Evolutionary conservation across 495 filamentous ascomycete genomes (phyloP).

Genomic region (Aspergillus taichungensis): DNA sequence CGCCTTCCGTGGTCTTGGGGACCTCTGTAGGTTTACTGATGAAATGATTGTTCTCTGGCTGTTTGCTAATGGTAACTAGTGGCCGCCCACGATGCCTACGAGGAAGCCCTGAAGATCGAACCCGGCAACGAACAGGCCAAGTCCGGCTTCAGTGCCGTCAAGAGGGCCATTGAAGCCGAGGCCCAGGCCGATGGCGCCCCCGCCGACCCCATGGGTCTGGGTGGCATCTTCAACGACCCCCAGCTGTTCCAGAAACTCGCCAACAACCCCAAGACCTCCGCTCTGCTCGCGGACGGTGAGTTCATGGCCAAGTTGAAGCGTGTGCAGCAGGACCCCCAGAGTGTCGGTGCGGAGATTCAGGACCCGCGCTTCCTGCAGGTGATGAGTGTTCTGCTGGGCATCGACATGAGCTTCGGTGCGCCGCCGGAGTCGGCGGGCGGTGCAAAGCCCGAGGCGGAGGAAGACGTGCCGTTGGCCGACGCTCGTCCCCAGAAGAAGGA

Average conservation of each 20-base stretch:
- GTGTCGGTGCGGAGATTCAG: slow-evolving; percentile 66
- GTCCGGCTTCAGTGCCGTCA: slow-evolving; percentile 70
- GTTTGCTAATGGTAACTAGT: slow-evolving; percentile 32
- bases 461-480: slow-evolving; percentile 77
- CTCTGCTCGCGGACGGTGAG: slow-evolving; percentile 68
- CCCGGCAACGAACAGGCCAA: slow-evolving; percentile 89
- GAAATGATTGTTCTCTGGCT: not conserved
- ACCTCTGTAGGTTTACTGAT: slow-evolving; percentile 54
- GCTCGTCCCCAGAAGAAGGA: slow-evolving; percentile 47
- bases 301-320: slow-evolving; percentile 88
- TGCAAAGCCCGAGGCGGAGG: slow-evolving; percentile 47
- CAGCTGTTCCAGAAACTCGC: slow-evolving; percentile 83
- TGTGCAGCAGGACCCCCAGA: slow-evolving; percentile 70
- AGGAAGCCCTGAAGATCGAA: slow-evolving; percentile 84
- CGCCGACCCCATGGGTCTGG: slow-evolving; percentile 63
- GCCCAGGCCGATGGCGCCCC: slow-evolving; percentile 55
- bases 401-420: slow-evolving; percentile 81
- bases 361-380: slow-evolving; percentile 93
- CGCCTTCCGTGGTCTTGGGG: slow-evolving; percentile 76
- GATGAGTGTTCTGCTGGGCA: slow-evolving; percentile 83
- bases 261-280: slow-evolving; percentile 83
- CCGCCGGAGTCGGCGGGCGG: slow-evolving; percentile 40
- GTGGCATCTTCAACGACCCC: slow-evolving; percentile 89
- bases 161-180: slow-evolving; percentile 81
- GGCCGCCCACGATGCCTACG: slow-evolving; percentile 79